Evolutionary conservation across 495 filamentous ascomycete genomes (phyloP).

Genomic region (Friedmanniomyces simplex): DNA sequence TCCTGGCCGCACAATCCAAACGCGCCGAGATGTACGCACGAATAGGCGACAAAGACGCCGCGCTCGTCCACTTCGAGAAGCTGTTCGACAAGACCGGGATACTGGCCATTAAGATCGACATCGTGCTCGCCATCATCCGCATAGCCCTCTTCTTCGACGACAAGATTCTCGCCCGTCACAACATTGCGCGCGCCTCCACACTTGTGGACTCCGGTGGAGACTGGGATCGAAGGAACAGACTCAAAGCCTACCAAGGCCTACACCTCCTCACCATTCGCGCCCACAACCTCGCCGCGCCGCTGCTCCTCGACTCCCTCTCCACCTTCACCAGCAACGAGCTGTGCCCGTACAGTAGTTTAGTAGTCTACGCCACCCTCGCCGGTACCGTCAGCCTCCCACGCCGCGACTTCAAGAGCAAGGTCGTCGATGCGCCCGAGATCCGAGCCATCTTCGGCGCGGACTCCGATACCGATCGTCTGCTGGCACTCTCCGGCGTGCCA

Average conservation of each 20-base stretch:
- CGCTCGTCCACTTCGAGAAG: conserved; percentile 79
- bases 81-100: conserved; percentile 89
- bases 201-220: conserved; percentile 91
- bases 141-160: conserved; percentile 94
- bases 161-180: conserved; percentile 80
- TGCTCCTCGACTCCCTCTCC: conserved; percentile 89
- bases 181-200: conserved; percentile 77
- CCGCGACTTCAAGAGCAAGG: conserved; percentile 97
- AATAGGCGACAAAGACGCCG: conserved; percentile 95
- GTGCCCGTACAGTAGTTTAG: conserved; percentile 86
- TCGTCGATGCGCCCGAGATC: conserved; percentile 96
- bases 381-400: conserved; percentile 90
- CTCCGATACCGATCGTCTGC: conserved; percentile 72
- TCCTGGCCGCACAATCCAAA: conserved; percentile 85
- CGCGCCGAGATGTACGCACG: conserved; percentile 89
- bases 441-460: conserved; percentile 72
- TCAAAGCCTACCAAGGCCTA: conserved; percentile 96
- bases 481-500: conserved; percentile 63
- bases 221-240: conserved; percentile 93
- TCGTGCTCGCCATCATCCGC: conserved; percentile 91
- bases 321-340: conserved; percentile 99
- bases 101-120: conserved; percentile 90
- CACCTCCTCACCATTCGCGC: conserved; percentile 85
- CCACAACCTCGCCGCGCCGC: conserved; percentile 78
- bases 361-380: conserved; percentile 90